Percentiles rank a stretch among this genome's conserved stretches.
These are phyloP conservation scores for Melaleuca alternifolia DNA, from an alignment of 345 rosid genomes.

Conservation along the genomic window DNA sequence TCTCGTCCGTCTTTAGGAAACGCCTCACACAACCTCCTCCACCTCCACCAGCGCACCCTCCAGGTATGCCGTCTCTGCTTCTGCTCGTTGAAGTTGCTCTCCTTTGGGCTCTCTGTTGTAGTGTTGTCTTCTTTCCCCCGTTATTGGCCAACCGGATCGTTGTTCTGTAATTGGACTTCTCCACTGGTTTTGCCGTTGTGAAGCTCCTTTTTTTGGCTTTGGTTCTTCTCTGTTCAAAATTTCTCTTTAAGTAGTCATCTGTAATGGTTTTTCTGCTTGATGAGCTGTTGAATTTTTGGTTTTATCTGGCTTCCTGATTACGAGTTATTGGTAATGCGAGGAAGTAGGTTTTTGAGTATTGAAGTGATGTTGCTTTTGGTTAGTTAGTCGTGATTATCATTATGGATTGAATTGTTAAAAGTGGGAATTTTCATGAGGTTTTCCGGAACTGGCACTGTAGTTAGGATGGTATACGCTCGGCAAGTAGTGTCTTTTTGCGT, in stretches of 20 bases:
- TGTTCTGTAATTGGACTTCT: background rate
- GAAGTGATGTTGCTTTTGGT: background rate
- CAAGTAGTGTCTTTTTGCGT: background rate
- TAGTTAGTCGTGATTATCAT: background rate
- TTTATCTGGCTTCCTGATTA: background rate
- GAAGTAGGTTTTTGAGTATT: background rate
- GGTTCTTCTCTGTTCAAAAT: background rate
- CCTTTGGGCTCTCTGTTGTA: background rate
- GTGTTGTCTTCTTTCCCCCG: background rate
- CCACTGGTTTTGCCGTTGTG: background rate
- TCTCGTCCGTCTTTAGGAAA: constrained; percentile 62
- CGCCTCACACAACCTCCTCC: constrained; percentile 46
- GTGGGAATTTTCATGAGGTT: background rate
- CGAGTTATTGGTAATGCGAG: background rate
- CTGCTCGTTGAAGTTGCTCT: background rate
- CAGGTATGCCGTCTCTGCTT: background rate
- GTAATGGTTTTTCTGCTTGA: background rate
- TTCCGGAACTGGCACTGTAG: background rate
- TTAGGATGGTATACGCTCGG: background rate
- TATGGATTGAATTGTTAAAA: background rate
- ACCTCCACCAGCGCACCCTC: constrained; percentile 4
- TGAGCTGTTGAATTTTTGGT: background rate
- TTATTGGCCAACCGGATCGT: background rate
- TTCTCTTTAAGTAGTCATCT: background rate
- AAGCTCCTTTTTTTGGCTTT: background rate